phyloP scores from a whole-genome alignment of 1,139 yeast genomes.

The Taiozyma onychis region DNA sequence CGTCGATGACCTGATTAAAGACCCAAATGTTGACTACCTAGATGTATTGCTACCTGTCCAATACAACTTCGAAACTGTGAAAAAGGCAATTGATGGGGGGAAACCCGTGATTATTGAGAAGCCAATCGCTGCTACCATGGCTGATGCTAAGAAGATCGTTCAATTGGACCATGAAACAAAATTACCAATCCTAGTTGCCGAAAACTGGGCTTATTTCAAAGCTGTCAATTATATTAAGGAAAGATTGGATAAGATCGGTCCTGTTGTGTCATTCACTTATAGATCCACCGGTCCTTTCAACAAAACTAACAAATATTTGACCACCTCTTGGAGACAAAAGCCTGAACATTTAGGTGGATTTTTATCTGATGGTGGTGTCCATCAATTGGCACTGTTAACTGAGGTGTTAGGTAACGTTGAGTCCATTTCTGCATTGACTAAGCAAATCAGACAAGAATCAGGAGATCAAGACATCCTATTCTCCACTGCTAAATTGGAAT shows the following conservation, averaged over 20 bases:
- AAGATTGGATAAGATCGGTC: constrained; percentile 66
- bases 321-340: constrained; percentile 77
- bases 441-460: constrained; percentile 66
- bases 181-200: constrained; percentile 71
- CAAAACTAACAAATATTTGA: constrained; percentile 55
- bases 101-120: constrained; percentile 83
- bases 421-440: constrained; percentile 65
- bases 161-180: constrained; percentile 50
- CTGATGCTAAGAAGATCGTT: constrained; percentile 77
- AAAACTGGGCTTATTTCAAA: constrained; percentile 75
- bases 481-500: constrained; percentile 54
- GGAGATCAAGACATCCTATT: constrained; percentile 80
- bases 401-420: constrained; percentile 74
- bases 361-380: constrained; percentile 93
- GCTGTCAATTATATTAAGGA: constrained; percentile 49
- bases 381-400: constrained; percentile 81
- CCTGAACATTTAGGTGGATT: constrained; percentile 93
- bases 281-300: constrained; percentile 79
- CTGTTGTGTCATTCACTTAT: constrained; percentile 69
- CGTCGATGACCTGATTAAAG: constrained; percentile 59
- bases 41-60: constrained; percentile 89
- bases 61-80: constrained; percentile 60
- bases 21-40: constrained; percentile 60
- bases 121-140: constrained; percentile 83
- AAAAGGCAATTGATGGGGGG: constrained; percentile 52